Base-by-base conservation (phyloP, 2,329 filamentous ascomycete species). In the Pestalotiopsis sp. region DNA sequence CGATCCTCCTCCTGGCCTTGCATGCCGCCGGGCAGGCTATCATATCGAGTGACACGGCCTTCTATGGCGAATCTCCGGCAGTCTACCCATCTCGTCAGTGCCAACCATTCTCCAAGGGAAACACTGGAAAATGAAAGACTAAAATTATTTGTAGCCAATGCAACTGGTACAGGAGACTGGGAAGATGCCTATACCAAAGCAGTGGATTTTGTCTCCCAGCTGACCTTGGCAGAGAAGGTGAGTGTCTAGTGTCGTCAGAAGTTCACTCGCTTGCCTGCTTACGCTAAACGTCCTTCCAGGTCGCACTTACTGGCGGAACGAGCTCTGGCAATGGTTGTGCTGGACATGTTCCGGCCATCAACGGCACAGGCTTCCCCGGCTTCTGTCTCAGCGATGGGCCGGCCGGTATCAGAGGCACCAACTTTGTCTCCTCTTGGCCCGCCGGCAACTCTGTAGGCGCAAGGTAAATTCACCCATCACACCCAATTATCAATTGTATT, bases 381-480 rank as follows among this genome's bases (percentile, higher is more conserved):
- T 75, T 82, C 4, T 82, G 81, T 68, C 77, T 82, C 0, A 82
- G 68, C 74, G 81, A 66, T 69, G 74, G 75, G 63, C 72, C 75
- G 17, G 74, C 77, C 66, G 76, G 76, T 22, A 69, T 76, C 44
- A 72, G 77, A 30, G 72, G 66, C 63, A 78, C 81, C 9, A 78
- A 83, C 71, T 81, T 81, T 56, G 81, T 78, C 39, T 81, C 79
- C 30, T 78, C 79, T 65, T 83, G 81, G 76, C 75, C 78, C 1
- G 77, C 80, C 1, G 92, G 91, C 66, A 82, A 92, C 66, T 92
- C 91, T 66, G 86, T 92, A 17, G 81, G 80, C 71, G 79, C 77
- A n/a, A 81, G 75, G 75, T 77, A 69, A 59, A 38, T 48, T 13
- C 5, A 22, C 26, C 13, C 20, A 6, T 20, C 30, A 39, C 35